Percentiles rank a stretch among this genome's conserved stretches.
These are phyloP conservation scores for Keithomyces neogunnii DNA, from an alignment of 2,329 filamentous ascomycete genomes.

Conservation along the genomic window DNA sequence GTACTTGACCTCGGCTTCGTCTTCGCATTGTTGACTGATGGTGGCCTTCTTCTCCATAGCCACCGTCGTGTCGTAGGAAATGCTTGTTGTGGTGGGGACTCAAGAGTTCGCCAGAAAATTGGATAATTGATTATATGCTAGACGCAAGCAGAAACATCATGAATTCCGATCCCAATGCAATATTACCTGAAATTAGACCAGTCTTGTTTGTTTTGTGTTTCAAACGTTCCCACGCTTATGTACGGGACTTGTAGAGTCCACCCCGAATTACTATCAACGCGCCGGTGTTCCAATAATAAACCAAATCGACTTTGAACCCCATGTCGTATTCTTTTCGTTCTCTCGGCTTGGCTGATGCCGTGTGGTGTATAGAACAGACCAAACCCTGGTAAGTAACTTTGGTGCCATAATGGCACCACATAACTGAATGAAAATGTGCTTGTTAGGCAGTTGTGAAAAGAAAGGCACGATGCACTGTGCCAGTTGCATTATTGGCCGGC, in stretches of 20 bases:
- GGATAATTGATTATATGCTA: constrained; percentile 21
- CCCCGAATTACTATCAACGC: constrained; percentile 17
- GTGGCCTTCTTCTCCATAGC: neutral
- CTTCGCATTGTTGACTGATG: neutral
- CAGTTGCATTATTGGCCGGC: neutral
- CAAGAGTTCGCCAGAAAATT: constrained; percentile 4
- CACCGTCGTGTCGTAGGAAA: neutral
- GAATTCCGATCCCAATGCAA: constrained; percentile 34
- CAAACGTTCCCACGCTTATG: constrained; percentile 25
- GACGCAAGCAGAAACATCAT: constrained; percentile 15
- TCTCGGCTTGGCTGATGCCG: constrained; percentile 15
- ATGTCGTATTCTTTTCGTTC: constrained; percentile 14
- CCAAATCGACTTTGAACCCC: constrained; percentile 20
- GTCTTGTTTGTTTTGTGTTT: constrained; percentile 13
- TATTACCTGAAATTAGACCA: constrained; percentile 35
- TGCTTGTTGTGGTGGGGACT: constrained; percentile 1
- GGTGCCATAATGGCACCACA: neutral
- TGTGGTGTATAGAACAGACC: constrained; percentile 14
- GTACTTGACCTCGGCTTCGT: neutral
- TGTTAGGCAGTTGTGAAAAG: neutral
- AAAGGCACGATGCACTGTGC: too few relatives aligned
- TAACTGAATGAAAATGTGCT: neutral
- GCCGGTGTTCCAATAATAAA: constrained; percentile 19
- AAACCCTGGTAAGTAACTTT: neutral
- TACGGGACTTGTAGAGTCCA: constrained; percentile 22